A percentile compares a stretch with the other conserved stretches of the same genome.
These are phyloP conservation scores for Amauroascus verrucosus DNA, from an alignment of 2,329 filamentous ascomycete species.

Conservation along the genomic window DNA sequence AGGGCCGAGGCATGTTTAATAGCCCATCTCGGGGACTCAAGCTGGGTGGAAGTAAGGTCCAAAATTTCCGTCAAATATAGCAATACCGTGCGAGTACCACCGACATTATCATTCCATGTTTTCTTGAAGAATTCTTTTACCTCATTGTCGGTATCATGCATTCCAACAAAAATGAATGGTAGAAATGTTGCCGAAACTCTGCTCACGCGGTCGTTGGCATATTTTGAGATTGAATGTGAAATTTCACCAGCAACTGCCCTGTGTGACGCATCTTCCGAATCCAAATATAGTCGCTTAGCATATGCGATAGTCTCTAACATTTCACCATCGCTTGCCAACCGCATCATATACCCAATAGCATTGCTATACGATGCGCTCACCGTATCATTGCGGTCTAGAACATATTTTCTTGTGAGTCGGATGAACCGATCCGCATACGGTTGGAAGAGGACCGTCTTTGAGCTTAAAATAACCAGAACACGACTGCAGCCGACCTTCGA, in stretches of 20 bases:
- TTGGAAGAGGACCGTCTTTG: constrained; percentile 62
- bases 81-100: constrained; percentile 67
- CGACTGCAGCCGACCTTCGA: constrained; percentile 87
- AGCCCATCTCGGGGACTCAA: constrained; percentile 77
- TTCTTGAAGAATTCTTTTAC: constrained; percentile 70
- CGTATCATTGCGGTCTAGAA: constrained; percentile 86
- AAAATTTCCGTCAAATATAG: constrained; percentile 80
- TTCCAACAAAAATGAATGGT: constrained; percentile 78
- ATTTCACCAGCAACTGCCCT: constrained; percentile 72
- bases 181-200: constrained; percentile 63
- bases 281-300: constrained; percentile 63
- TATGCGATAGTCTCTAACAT: constrained; percentile 46
- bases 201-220: constrained; percentile 80
- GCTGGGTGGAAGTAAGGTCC: constrained; percentile 52
- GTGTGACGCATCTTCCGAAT: constrained; percentile 63
- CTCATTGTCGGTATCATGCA: constrained; percentile 73
- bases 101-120: constrained; percentile 85
- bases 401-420: constrained; percentile 65
- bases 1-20: constrained; percentile 82
- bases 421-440: constrained; percentile 68
- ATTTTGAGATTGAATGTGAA: constrained; percentile 70
- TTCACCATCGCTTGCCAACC: constrained; percentile 50
- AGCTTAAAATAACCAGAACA: constrained; percentile 73
- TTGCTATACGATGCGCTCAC: constrained; percentile 82
- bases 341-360: constrained; percentile 74